Conservation (phyloP, 805 yeast genomes). For the Saturnispora ahearnii region DNA sequence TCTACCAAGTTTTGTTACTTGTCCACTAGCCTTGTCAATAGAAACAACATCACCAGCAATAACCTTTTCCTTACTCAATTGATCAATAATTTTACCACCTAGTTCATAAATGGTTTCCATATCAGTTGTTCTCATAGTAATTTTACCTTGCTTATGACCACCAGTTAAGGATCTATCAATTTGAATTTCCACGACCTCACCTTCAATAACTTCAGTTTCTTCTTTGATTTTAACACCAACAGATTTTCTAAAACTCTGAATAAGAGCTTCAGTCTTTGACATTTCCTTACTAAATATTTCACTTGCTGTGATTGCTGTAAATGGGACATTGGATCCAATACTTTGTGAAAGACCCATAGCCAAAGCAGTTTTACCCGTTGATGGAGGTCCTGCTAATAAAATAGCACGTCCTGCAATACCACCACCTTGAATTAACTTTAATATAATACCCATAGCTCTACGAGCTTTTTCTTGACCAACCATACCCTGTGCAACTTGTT, state of each 20-base stretch:
- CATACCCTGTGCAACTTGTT: conserved; percentile 79
- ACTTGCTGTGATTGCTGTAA: conserved; percentile 93
- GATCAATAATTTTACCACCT: conserved; percentile 56
- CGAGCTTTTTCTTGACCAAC: conserved; percentile 71
- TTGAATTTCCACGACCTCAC: conserved; percentile 94
- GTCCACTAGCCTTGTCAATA: conserved; percentile 95
- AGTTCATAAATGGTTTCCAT: conserved; percentile 73
- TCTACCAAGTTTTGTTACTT: conserved; percentile 94
- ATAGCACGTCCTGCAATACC: conserved; percentile 96
- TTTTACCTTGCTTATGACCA: conserved; percentile 76
- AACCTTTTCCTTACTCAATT: conserved; percentile 86
- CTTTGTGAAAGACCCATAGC: conserved; percentile 95
- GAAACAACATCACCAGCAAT: conserved; percentile 95
- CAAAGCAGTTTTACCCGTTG: conserved; percentile 96
- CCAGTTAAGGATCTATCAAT: conserved; percentile 88
- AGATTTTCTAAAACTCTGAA: conserved; percentile 95
- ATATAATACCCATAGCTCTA: conserved; percentile 91
- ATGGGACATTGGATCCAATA: conserved; percentile 94
- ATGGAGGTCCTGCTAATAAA: conserved; percentile 93
- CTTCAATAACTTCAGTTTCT: conserved; percentile 95
- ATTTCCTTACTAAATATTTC: conserved; percentile 95
- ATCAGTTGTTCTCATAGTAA: conserved; percentile 81
- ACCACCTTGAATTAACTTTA: conserved; percentile 84
- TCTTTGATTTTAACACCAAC: conserved; percentile 94
- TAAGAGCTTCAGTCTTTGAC: conserved; percentile 89